phyloP scores from a whole-genome alignment of 225 moss, liverwort and hornwort species.

The Rhytidiadelphus loreus region DNA sequence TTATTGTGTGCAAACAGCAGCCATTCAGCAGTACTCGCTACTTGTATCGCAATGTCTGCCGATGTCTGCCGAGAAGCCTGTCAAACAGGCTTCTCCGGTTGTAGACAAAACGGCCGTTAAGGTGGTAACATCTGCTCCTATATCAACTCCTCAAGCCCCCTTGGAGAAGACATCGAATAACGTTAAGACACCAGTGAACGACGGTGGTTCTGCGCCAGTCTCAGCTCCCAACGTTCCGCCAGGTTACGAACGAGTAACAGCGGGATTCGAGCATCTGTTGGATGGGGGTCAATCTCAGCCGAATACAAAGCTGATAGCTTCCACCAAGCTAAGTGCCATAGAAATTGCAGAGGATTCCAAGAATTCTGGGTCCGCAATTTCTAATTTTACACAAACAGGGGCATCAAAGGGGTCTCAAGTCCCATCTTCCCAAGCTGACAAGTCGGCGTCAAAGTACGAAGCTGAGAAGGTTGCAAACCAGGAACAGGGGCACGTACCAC shows the following conservation, averaged over 20 bases:
- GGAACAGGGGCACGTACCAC: slow-evolving; percentile 30
- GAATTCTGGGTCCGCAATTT: background rate
- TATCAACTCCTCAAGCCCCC: slow-evolving; percentile 14
- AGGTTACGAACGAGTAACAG: slow-evolving; percentile 32
- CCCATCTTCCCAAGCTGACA: slow-evolving; percentile 12
- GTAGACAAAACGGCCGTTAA: slow-evolving; percentile 44
- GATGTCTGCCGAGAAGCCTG: slow-evolving; percentile 37
- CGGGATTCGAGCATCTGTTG: slow-evolving; percentile 27
- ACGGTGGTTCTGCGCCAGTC: slow-evolving; percentile 16
- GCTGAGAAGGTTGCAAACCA: slow-evolving; percentile 12
- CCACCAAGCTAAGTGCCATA: slow-evolving; percentile 17
- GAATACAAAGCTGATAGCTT: slow-evolving; percentile 30
- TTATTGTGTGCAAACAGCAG: slow-evolving; percentile 97
- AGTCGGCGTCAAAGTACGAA: slow-evolving; percentile 12
- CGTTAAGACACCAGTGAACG: slow-evolving; percentile 5
- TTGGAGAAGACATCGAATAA: slow-evolving; percentile 26
- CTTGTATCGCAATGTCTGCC: slow-evolving; percentile 77
- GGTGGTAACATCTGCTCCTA: slow-evolving; percentile 12
- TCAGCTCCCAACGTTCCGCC: slow-evolving; percentile 38
- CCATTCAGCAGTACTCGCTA: slow-evolving; percentile 91
- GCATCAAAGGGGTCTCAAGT: slow-evolving; percentile 10
- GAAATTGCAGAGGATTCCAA: slow-evolving; percentile 26
- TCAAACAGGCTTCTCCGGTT: slow-evolving; percentile 20
- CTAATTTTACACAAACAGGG: slow-evolving; percentile 12
- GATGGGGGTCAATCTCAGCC: slow-evolving; percentile 36